Base-by-base conservation (phyloP, 2,329 filamentous ascomycete species). In the Diaporthe amygdali region DNA sequence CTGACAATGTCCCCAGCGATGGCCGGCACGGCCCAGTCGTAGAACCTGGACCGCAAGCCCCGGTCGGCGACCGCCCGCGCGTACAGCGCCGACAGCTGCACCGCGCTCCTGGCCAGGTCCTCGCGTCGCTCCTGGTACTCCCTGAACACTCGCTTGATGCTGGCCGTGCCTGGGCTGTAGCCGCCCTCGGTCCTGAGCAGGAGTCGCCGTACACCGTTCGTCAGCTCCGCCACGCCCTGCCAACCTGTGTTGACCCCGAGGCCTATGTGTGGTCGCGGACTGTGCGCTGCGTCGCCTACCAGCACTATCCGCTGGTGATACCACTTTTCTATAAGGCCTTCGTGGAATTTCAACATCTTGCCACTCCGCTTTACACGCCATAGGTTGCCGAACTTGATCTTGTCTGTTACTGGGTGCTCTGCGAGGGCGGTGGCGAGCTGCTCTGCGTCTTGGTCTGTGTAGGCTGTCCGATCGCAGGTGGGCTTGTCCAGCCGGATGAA, bases 231-330 rank as follows among this genome's bases (percentile, higher is more conserved):
- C 10, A 73, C 72, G 12, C 73, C 75, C 41, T 70, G 54, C 37
- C 69, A 64, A 0, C 73, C 72, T 7, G 68, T 70, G 55, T 73
- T 75, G 30, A 71, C 63, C 10, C 74, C 72, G 22, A 73, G 37
- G 8, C 75, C 74, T 1, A 63, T 41, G n/a, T 61, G 66, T 4
- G 74, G 74, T 15, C 73, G 75, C 25, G 71, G 49, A 69, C 72
- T 74, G 64, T 73, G 71, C 22, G 63, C 68, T 5, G 75, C 70
- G 52, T 74, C 75, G 10, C 75, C 74, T 1, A 73, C 72, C 32
- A 76, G 61, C 2, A 72, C 74, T 3, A 74, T 68, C 4, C 75
- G 61, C 30, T 66, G 66, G 59, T 63, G 72, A 44, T 55, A 72
- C 71, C 74, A 73, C 34, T 68, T 68, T 7, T 61, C 27, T 1